phyloP scores from a whole-genome alignment of 2,329 filamentous ascomycete species.

The Salinomyces thailandicus region DNA sequence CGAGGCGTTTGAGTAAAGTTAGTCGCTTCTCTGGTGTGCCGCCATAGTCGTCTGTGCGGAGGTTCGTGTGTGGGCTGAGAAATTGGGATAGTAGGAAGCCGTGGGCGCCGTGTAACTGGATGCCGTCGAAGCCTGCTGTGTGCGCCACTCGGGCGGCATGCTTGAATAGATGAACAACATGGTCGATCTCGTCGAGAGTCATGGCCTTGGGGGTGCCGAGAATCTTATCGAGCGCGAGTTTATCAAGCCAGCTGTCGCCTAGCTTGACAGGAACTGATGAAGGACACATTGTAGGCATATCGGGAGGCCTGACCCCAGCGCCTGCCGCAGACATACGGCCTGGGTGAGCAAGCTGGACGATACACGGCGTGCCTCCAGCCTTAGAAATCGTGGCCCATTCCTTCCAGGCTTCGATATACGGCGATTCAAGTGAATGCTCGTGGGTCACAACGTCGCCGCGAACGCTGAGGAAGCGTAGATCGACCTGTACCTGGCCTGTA shows the following conservation, averaged over 20 bases:
- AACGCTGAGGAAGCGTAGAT: slow-evolving; percentile 31
- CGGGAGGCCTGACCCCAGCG: slow-evolving; percentile 28
- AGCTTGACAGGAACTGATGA: slow-evolving; percentile 33
- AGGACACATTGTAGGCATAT: slow-evolving; percentile 27
- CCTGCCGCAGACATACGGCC: slow-evolving; percentile 34
- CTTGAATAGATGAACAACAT: slow-evolving; percentile 44
- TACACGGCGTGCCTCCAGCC: slow-evolving; percentile 31
- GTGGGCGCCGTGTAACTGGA: slow-evolving; percentile 42
- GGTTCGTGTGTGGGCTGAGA: slow-evolving; percentile 35
- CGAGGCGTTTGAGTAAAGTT: slow-evolving; percentile 36
- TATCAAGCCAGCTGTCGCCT: slow-evolving; percentile 30
- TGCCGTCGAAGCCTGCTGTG: slow-evolving; percentile 43
- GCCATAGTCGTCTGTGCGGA: slow-evolving; percentile 39
- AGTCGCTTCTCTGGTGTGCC: slow-evolving; percentile 37
- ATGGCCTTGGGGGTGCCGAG: slow-evolving; percentile 47
- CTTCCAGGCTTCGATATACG: slow-evolving; percentile 23
- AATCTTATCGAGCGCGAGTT: slow-evolving; percentile 14
- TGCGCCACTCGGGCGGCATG: slow-evolving; percentile 41
- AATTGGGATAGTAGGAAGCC: slow-evolving; percentile 40
- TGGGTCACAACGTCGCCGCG: slow-evolving; percentile 23
- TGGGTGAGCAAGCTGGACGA: slow-evolving; percentile 37
- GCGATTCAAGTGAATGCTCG: slow-evolving; percentile 14
- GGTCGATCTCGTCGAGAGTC: slow-evolving; percentile 43
- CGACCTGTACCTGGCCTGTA: slow-evolving; percentile 37
- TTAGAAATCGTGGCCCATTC: slow-evolving; percentile 28